Evolutionary conservation across 202 grass and related monocot genomes (phyloP).

Genomic region (Brachypodium distachyon): DNA sequence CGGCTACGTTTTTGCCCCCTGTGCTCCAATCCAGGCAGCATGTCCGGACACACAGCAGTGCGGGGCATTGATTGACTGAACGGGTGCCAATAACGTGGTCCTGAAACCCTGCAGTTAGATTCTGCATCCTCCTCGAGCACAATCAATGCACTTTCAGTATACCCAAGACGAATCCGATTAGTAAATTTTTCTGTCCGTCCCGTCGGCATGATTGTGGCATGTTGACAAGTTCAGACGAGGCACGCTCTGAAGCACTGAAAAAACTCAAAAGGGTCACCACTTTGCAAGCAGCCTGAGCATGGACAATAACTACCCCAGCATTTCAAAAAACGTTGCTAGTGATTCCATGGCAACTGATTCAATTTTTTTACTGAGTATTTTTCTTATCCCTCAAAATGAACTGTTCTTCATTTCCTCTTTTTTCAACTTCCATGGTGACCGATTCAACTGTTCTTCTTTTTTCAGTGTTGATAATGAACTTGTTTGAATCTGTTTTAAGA

Average conservation of each 20-base stretch:
- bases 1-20: background rate
- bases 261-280: slow-evolving; percentile 1
- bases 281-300: background rate
- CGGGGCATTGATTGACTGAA: slow-evolving; percentile 27
- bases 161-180: background rate
- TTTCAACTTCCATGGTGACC: background rate
- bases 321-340: slow-evolving; percentile 11
- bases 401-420: background rate
- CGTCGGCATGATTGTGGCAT: background rate
- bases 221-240: background rate
- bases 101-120: slow-evolving; percentile 17
- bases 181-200: background rate
- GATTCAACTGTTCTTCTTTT: background rate
- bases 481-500: background rate
- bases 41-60: background rate
- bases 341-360: no score
- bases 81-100: slow-evolving; percentile 17
- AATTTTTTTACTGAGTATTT: background rate
- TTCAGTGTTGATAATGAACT: background rate
- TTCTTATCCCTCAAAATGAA: background rate
- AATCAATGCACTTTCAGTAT: slow-evolving; percentile 39
- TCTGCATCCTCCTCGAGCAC: slow-evolving; percentile 15
- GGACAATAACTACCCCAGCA: background rate
- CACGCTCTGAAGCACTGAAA: background rate
- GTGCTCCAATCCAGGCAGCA: slow-evolving; percentile 13